phyloP scores from a whole-genome alignment of 2,329 filamentous ascomycete genomes.

The Penicillium sp. region DNA sequence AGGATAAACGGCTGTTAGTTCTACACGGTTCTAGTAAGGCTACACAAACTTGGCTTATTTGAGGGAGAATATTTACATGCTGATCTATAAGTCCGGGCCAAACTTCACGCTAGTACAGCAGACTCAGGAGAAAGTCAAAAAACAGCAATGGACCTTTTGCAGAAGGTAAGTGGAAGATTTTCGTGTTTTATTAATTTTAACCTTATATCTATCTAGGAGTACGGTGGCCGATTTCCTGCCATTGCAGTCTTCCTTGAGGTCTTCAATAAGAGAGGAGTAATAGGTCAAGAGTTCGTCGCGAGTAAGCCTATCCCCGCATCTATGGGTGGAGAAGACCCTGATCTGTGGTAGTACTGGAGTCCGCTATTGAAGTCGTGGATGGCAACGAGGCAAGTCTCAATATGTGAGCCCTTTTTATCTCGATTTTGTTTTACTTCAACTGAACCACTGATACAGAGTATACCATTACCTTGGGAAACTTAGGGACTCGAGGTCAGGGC shows the following conservation, averaged over 20 bases:
- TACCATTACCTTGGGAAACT: conserved; percentile 72
- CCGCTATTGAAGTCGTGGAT: conserved; percentile 65
- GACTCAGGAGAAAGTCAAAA: conserved; percentile 59
- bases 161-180: conserved; percentile 37
- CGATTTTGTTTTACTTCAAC: neutral
- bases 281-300: conserved; percentile 47
- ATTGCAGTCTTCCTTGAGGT: conserved; percentile 72
- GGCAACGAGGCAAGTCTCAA: conserved; percentile 69
- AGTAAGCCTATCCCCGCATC: conserved; percentile 33
- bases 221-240: conserved; percentile 69
- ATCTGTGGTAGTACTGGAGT: conserved; percentile 54
- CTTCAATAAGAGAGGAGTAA: conserved; percentile 48
- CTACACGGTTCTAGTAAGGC: conserved; percentile 65
- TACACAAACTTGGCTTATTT: too few relatives aligned
- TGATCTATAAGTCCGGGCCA: conserved; percentile 35
- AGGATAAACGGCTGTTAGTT: conserved; percentile 69
- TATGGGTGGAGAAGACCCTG: conserved; percentile 19
- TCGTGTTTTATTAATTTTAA: conserved; percentile 1
- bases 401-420: conserved; percentile 42
- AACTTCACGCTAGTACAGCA: conserved; percentile 41
- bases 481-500: conserved; percentile 55
- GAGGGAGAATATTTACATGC: neutral
- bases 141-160: conserved; percentile 64
- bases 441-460: conserved; percentile 43
- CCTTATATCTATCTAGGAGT: conserved; percentile 45